Conservation (phyloP, 306 rosid species). For the Citrullus colocynthis region DNA sequence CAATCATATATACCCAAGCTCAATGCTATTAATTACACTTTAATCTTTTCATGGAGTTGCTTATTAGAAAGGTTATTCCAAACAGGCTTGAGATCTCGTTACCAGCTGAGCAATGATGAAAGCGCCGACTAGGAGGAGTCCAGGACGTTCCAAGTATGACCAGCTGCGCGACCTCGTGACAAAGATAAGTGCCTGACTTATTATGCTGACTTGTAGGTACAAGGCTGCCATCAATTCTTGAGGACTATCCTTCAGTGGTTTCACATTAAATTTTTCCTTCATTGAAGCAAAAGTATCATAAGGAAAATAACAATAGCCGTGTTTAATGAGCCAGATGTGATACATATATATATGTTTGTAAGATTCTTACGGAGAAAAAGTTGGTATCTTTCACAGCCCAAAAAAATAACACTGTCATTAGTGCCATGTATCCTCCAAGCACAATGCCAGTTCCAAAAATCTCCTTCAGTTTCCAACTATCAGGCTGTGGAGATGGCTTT, state of each 20-base stretch:
- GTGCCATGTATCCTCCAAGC: conserved; percentile 90
- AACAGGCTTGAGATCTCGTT: conserved; percentile 5
- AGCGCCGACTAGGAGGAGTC: conserved; percentile 77
- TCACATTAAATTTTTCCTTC: conserved; percentile 60
- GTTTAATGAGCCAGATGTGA: background rate
- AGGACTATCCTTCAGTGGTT: conserved; percentile 11
- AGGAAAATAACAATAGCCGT: background rate
- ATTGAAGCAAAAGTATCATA: background rate
- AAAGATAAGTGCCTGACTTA: conserved; percentile 90
- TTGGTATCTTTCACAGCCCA: conserved; percentile 63
- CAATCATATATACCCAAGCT: background rate
- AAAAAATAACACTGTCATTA: conserved; percentile 88
- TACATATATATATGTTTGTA: background rate
- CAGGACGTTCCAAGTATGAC: conserved; percentile 87
- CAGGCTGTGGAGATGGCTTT: conserved; percentile 95
- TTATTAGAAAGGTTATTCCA: too few relatives aligned
- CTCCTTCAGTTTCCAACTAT: conserved; percentile 92
- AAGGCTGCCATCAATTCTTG: conserved; percentile 90
- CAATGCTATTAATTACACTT: too few relatives aligned
- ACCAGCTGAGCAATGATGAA: conserved; percentile 87
- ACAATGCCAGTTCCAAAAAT: conserved; percentile 94
- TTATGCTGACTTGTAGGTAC: conserved; percentile 94
- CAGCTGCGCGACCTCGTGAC: conserved; percentile 98
- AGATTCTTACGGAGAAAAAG: conserved; percentile 61
- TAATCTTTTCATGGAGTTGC: too few relatives aligned